These are phyloP conservation scores for Musa schizocarpa DNA, from an alignment of 176 grass and related monocot species.

Conservation along the genomic window DNA sequence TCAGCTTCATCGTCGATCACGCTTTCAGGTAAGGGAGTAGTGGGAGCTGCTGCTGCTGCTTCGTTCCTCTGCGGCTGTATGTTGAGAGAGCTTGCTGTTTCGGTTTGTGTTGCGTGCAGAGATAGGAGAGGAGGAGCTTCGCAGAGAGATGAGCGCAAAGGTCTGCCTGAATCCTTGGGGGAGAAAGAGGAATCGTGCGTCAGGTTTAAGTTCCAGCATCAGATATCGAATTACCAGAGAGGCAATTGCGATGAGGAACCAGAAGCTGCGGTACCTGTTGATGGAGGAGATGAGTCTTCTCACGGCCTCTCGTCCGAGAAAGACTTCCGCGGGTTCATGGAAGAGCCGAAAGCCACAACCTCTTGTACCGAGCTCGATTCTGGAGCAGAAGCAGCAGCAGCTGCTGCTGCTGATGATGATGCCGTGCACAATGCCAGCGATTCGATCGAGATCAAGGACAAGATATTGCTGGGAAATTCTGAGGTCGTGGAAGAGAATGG, in stretches of 20 bases:
- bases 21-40: slow-evolving; percentile 19
- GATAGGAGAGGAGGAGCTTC: neutral
- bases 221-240: slow-evolving; percentile 16
- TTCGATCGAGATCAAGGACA: neutral
- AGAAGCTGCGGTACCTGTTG: neutral
- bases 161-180: neutral
- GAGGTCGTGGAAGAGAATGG: neutral
- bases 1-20: slow-evolving; percentile 26
- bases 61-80: too few species aligned
- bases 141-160: neutral
- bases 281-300: slow-evolving; percentile 6
- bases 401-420: neutral
- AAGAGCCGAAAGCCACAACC: slow-evolving; percentile 52
- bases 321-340: slow-evolving; percentile 59
- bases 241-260: slow-evolving; percentile 1
- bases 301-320: slow-evolving; percentile 49
- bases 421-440: neutral
- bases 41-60: neutral
- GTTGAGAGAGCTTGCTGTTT: neutral
- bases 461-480: neutral
- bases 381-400: too few species aligned
- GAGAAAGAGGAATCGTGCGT: slow-evolving; percentile 21
- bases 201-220: slow-evolving; percentile 60
- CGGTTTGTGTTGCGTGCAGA: neutral
- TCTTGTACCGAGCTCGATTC: slow-evolving; percentile 22